phyloP scores from a whole-genome alignment of 495 filamentous ascomycete genomes.

The Entonaema liquescens region DNA sequence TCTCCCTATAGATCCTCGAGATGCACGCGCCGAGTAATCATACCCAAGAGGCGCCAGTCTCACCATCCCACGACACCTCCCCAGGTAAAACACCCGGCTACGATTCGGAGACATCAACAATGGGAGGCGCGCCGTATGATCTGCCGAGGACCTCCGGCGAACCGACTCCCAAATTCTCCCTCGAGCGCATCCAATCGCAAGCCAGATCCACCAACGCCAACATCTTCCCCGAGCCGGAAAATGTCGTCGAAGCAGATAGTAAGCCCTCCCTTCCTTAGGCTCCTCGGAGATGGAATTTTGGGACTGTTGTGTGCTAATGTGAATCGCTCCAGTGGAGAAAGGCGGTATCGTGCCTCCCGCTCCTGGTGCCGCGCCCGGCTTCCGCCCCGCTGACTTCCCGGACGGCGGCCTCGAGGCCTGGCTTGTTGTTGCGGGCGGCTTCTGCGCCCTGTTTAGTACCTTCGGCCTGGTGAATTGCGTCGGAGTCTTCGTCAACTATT shows the following conservation, averaged over 20 bases:
- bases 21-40: neutral
- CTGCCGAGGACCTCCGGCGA: slow-evolving; percentile 14
- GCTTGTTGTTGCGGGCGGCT: slow-evolving; percentile 70
- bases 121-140: slow-evolving; percentile 15
- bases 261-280: no score
- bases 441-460: slow-evolving; percentile 68
- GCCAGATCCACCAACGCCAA: slow-evolving; percentile 48
- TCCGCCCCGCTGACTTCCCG: slow-evolving; percentile 60
- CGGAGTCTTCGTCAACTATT: slow-evolving; percentile 69
- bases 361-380: slow-evolving; percentile 38
- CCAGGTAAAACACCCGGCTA: slow-evolving; percentile 18
- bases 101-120: slow-evolving; percentile 34
- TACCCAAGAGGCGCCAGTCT: slow-evolving; percentile 1
- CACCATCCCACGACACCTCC: slow-evolving; percentile 11
- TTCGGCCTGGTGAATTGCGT: slow-evolving; percentile 75
- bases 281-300: no score
- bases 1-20: neutral
- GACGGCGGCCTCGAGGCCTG: slow-evolving; percentile 76
- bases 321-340: slow-evolving; percentile 44
- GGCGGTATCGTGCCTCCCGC: slow-evolving; percentile 33
- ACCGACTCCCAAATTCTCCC: slow-evolving; percentile 18
- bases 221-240: slow-evolving; percentile 49
- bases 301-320: slow-evolving; percentile 1
- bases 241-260: slow-evolving; percentile 47
- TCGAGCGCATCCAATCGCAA: slow-evolving; percentile 43